A percentile compares a stretch with the other conserved stretches of the same genome.
These are phyloP conservation scores for Pleurotus cornucopiae DNA, from an alignment of 768 basidiomycete species.

Conservation along the genomic window DNA sequence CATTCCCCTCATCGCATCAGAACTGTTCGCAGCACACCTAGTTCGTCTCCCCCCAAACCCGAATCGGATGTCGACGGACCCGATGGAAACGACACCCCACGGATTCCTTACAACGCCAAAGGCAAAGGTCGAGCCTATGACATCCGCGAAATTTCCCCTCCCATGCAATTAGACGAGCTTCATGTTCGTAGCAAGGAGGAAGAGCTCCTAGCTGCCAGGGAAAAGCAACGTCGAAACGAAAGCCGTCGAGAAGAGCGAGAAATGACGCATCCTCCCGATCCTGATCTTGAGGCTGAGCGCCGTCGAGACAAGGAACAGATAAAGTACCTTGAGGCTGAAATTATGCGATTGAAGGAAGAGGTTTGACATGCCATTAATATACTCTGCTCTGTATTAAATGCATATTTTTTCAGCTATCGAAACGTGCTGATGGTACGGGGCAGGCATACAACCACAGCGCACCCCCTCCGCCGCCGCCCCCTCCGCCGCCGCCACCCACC, in stretches of 20 bases:
- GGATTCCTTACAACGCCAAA: slow-evolving; percentile 23
- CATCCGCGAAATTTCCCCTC: slow-evolving; percentile 13
- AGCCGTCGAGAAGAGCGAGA: slow-evolving; percentile 30
- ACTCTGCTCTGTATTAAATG: background rate
- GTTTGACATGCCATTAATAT: slow-evolving; percentile 23
- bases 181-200: slow-evolving; percentile 56
- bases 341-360: slow-evolving; percentile 54
- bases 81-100: slow-evolving; percentile 14
- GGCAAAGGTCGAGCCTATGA: slow-evolving; percentile 42
- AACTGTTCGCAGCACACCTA: background rate
- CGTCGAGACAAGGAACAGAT: slow-evolving; percentile 61
- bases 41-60: background rate
- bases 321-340: slow-evolving; percentile 60
- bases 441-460: slow-evolving; percentile 18
- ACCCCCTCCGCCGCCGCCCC: slow-evolving; percentile 32
- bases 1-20: slow-evolving; percentile 24
- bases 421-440: slow-evolving; percentile 18
- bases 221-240: slow-evolving; percentile 46
- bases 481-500: slow-evolving; percentile 36
- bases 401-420: slow-evolving; percentile 37
- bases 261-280: slow-evolving; percentile 22
- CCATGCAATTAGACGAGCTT: slow-evolving; percentile 39
- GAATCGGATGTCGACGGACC: background rate
- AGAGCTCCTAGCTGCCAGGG: slow-evolving; percentile 54
- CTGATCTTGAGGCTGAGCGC: slow-evolving; percentile 36